Evolutionary conservation across 1,284 basidiomycete species (phyloP).

Genomic region (Trametes polyzona): DNA sequence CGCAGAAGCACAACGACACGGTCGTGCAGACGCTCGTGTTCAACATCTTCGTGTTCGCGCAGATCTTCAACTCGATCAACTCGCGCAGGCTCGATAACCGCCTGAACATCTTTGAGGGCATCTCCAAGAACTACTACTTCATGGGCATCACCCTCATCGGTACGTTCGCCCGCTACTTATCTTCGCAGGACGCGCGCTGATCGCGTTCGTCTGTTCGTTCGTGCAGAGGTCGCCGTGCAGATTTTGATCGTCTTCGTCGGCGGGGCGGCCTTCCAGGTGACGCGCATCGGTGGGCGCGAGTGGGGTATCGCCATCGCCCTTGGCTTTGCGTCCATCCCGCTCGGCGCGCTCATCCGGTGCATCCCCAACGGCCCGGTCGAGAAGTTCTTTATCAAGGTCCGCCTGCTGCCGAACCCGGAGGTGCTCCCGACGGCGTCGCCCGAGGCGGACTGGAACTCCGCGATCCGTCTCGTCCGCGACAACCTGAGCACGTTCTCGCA

Average conservation of each 20-base stretch:
- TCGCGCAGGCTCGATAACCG: constrained; percentile 85
- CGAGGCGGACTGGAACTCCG: constrained; percentile 74
- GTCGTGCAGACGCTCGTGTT: constrained; percentile 89
- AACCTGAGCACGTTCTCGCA: constrained; percentile 83
- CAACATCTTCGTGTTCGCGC: constrained; percentile 96
- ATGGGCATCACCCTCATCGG: constrained; percentile 86
- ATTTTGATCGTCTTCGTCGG: constrained; percentile 92
- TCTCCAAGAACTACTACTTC: constrained; percentile 86
- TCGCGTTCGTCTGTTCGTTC: not conserved
- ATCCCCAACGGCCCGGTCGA: constrained; percentile 86
- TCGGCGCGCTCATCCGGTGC: constrained; percentile 83
- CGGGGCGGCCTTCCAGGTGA: constrained; percentile 92
- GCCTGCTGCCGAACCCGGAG: constrained; percentile 72
- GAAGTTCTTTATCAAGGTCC: constrained; percentile 64
- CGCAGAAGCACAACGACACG: constrained; percentile 45
- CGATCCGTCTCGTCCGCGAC: constrained; percentile 80
- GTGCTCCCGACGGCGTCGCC: constrained; percentile 67
- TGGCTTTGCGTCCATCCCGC: constrained; percentile 85
- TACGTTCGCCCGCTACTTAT: constrained; percentile 37
- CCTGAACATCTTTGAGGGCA: constrained; percentile 90
- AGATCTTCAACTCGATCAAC: constrained; percentile 95
- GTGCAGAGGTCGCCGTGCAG: constrained; percentile 83
- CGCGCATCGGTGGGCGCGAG: constrained; percentile 75
- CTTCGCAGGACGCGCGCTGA: not conserved
- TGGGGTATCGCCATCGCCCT: constrained; percentile 94